phyloP scores from a whole-genome alignment of 2,329 filamentous ascomycete species.

The Cryphonectria japonica region DNA sequence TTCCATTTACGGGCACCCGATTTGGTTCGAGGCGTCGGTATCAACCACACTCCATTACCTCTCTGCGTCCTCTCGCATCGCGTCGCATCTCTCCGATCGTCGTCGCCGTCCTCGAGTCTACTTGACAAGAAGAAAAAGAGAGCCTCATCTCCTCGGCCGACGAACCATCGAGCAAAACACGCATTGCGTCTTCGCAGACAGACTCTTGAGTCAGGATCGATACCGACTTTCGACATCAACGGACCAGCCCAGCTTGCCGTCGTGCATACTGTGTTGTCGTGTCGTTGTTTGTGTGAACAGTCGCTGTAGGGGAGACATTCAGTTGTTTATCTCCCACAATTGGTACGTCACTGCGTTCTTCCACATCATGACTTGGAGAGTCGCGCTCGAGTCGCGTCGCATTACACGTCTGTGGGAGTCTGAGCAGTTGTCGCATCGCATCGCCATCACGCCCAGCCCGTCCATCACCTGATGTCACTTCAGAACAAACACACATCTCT shows the following conservation, averaged over 20 bases:
- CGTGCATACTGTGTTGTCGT: conserved; percentile 25
- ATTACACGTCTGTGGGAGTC: conserved; percentile 32
- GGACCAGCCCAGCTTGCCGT: conserved; percentile 26
- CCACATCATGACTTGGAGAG: conserved; percentile 27
- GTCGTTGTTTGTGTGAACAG: conserved; percentile 39
- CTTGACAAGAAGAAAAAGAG: conserved; percentile 19
- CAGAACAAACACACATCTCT: background rate
- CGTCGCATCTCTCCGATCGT: conserved; percentile 27
- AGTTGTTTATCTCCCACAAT: conserved; percentile 93
- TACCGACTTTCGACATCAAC: conserved; percentile 38
- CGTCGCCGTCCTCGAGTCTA: conserved; percentile 29
- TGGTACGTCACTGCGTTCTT: conserved; percentile 56
- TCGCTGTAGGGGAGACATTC: conserved; percentile 85
- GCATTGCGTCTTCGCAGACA: conserved; percentile 28
- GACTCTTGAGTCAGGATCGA: conserved; percentile 35
- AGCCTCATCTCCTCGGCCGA: conserved; percentile 21
- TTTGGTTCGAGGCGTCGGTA: conserved; percentile 31
- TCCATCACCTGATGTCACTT: background rate
- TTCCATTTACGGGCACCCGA: conserved; percentile 31
- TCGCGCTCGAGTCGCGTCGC: conserved; percentile 30
- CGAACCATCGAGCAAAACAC: conserved; percentile 29
- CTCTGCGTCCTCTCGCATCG: conserved; percentile 20
- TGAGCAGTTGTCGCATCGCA: conserved; percentile 15
- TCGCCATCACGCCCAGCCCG: background rate
- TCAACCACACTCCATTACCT: conserved; percentile 15